These are phyloP conservation scores for Ogataea trehaloabstinens DNA, from an alignment of 805 yeast genomes.

Conservation along the genomic window DNA sequence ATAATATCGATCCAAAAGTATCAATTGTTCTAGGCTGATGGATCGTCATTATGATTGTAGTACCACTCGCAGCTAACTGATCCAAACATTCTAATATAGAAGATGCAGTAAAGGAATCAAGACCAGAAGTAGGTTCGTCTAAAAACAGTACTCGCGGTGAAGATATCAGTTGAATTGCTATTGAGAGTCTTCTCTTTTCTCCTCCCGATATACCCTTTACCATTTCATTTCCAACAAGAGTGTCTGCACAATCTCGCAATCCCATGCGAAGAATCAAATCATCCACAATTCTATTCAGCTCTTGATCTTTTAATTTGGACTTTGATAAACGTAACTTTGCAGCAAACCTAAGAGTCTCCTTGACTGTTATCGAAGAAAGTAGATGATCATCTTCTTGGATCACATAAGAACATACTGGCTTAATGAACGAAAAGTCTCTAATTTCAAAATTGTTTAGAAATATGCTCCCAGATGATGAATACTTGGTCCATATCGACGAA, in stretches of 20 bases:
- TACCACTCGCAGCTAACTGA: slow-evolving; percentile 54
- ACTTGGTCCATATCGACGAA: slow-evolving; percentile 28
- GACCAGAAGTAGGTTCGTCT: slow-evolving; percentile 90
- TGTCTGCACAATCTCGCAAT: slow-evolving; percentile 72
- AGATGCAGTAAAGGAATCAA: slow-evolving; percentile 76
- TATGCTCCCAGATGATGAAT: slow-evolving; percentile 40
- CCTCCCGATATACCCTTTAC: slow-evolving; percentile 72
- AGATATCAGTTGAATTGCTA: slow-evolving; percentile 73
- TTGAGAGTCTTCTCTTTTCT: slow-evolving; percentile 79
- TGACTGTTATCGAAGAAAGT: slow-evolving; percentile 67
- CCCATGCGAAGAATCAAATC: slow-evolving; percentile 67
- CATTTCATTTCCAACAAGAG: slow-evolving; percentile 59
- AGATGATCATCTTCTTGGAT: slow-evolving; percentile 78
- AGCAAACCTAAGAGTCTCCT: slow-evolving; percentile 72
- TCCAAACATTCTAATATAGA: slow-evolving; percentile 62
- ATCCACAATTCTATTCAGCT: slow-evolving; percentile 49
- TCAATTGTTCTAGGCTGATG: slow-evolving; percentile 79
- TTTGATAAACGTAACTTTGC: slow-evolving; percentile 64
- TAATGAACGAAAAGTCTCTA: slow-evolving; percentile 28
- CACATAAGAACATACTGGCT: slow-evolving; percentile 66
- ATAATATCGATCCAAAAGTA: slow-evolving; percentile 65
- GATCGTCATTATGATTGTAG: slow-evolving; percentile 71
- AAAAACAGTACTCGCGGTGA: slow-evolving; percentile 69
- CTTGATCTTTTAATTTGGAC: slow-evolving; percentile 31
- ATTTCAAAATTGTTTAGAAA: slow-evolving; percentile 38